These are phyloP conservation scores for Magnolia kwangsiensis DNA, from an alignment of 164 flowering plant species.

Conservation along the genomic window DNA sequence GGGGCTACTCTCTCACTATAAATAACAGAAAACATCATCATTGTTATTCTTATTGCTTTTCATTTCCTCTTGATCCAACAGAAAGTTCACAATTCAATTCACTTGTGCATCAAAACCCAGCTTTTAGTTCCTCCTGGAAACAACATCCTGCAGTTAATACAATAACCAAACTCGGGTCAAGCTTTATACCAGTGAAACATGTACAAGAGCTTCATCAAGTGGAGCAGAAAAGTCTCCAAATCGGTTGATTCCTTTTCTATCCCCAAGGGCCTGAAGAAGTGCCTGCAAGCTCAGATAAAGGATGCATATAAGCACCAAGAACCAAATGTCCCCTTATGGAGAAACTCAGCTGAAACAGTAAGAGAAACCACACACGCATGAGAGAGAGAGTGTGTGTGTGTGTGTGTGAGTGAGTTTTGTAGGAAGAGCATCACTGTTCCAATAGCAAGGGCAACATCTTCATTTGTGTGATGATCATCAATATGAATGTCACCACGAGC, in stretches of 20 bases:
- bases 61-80: not conserved
- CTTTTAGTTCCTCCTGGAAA: too few relatives aligned
- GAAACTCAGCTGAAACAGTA: not conserved
- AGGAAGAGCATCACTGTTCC: constrained; percentile 59
- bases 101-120: too few relatives aligned
- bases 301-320: not conserved
- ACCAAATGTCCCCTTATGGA: not conserved
- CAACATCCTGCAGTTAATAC: not conserved
- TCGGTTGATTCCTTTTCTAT: constrained; percentile 85
- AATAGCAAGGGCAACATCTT: constrained; percentile 97
- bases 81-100: too few relatives aligned
- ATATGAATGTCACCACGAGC: constrained; percentile 91
- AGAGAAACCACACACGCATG: not conserved
- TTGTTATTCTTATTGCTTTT: not conserved
- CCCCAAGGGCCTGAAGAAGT: constrained; percentile 86
- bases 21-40: not conserved
- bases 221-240: constrained; percentile 99
- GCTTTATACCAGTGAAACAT: constrained; percentile 72
- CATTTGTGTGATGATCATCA: constrained; percentile 98
- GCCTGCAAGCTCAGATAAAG: constrained; percentile 42
- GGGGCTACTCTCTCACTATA: too few relatives aligned
- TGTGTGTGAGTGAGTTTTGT: not conserved
- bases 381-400: not conserved
- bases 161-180: not conserved
- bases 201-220: constrained; percentile 89